These are phyloP conservation scores for Tuber aestivum DNA, from an alignment of 495 filamentous ascomycete genomes.

Conservation along the genomic window DNA sequence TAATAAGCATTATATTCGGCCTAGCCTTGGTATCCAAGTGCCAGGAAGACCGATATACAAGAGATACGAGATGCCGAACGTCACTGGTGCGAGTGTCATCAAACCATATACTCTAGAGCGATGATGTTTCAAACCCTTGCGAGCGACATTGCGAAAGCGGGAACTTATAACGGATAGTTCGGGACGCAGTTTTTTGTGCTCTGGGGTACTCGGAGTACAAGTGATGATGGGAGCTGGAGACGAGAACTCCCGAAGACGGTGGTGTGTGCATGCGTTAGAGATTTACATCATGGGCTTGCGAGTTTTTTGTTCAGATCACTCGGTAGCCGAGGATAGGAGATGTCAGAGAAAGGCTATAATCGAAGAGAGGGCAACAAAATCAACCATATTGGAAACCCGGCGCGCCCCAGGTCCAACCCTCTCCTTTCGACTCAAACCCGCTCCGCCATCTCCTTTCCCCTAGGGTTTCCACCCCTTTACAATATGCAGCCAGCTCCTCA, in stretches of 20 bases:
- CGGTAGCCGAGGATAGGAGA: neutral
- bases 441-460: neutral
- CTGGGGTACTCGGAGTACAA: neutral
- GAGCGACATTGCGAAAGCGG: neutral
- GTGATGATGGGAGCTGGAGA: conserved; percentile 5
- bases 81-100: neutral
- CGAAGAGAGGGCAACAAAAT: neutral
- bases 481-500: neutral
- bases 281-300: neutral
- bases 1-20: neutral
- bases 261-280: neutral
- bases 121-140: neutral
- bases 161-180: neutral
- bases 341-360: conserved; percentile 6
- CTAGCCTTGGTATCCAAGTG: neutral
- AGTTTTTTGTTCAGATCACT: neutral
- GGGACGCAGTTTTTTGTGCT: neutral
- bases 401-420: neutral
- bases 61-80: neutral
- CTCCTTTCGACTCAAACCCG: neutral
- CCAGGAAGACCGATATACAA: neutral
- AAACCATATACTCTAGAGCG: neutral
- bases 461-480: conserved; percentile 3
- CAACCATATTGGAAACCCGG: neutral
- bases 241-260: neutral